Base-by-base conservation (phyloP, 306 rosid genomes). In the Pterocarpus santalinus region DNA sequence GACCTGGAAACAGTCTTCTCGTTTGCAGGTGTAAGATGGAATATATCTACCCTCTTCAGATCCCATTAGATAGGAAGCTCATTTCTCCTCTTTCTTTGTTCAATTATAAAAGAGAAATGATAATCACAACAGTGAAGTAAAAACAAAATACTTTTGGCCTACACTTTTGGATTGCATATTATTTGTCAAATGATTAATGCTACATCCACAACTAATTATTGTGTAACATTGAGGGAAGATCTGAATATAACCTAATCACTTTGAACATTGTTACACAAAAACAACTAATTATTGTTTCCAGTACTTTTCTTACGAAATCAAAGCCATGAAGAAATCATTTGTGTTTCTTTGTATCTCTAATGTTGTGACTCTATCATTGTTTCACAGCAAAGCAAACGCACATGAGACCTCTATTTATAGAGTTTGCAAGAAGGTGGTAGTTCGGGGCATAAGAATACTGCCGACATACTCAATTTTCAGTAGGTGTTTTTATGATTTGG, bases 341-440 rank as follows among this genome's bases (percentile, higher is more conserved):
- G 62, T 30, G 39, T 30, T 61, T 38, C 34, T 65, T 65, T 65
- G 80, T 73, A 79, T 75, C 36, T 60, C 39, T 30, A 69, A 15
- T 56, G 71, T 70, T 22, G 56, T 77, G 55, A 28, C 5, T 22
- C 30, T 52, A 70, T 53, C 47, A 78, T 73, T 78, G 52, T 78
- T 83, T 83, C 67, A 72, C 10, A 73, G 63, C 81, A 49, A 73
- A 51, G 53, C 47, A 43, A 43, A 73, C 14, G 72, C 83, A 73
- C 73, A 78, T 83, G 78, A 82, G 28, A 30, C 1, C 33, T 51
- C n/a, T 76, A 69, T 51, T 61, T 38, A 56, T 61, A 14, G 57
- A 46, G 14, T 70, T 62, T 83, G 62, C 69, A 82, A 69, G 52
- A 76, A 63, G 63, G 79, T 64, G 70, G 82, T 83, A 72, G 72